These are phyloP conservation scores for Penicillium palitans DNA, from an alignment of 2,329 filamentous ascomycete species.

Conservation along the genomic window DNA sequence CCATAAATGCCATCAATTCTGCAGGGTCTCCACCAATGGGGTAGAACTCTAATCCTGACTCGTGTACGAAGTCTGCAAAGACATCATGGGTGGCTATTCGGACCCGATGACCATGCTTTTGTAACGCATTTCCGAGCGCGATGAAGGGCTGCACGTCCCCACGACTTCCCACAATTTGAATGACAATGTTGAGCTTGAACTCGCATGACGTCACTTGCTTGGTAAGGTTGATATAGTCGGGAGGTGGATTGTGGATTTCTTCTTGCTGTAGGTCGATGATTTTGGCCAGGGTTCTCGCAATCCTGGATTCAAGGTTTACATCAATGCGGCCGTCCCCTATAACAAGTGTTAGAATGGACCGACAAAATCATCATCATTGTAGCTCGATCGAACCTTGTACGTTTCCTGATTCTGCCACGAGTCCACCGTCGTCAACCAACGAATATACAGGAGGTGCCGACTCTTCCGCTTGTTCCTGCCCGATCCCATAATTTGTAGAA, in stretches of 20 bases:
- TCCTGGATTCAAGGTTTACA: slow-evolving; percentile 26
- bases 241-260: slow-evolving; percentile 16
- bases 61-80: slow-evolving; percentile 56
- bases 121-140: slow-evolving; percentile 54
- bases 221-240: slow-evolving; percentile 29
- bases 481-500: no score
- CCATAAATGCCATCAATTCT: slow-evolving; percentile 55
- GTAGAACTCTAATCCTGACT: slow-evolving; percentile 58
- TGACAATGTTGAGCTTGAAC: slow-evolving; percentile 50
- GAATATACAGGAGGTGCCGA: neutral
- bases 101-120: slow-evolving; percentile 55
- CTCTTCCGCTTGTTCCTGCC: neutral
- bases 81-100: slow-evolving; percentile 58
- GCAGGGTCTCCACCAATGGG: slow-evolving; percentile 59
- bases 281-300: slow-evolving; percentile 26
- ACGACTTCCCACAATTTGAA: slow-evolving; percentile 58
- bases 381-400: neutral
- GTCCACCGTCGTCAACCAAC: neutral
- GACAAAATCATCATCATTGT: no score
- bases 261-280: slow-evolving; percentile 25
- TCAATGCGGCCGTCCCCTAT: slow-evolving; percentile 26
- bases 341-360: neutral
- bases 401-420: neutral
- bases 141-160: slow-evolving; percentile 63
- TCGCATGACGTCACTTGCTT: neutral